Conservation (phyloP, 2,329 filamentous ascomycete species). For the Pleomassaria siparia region DNA sequence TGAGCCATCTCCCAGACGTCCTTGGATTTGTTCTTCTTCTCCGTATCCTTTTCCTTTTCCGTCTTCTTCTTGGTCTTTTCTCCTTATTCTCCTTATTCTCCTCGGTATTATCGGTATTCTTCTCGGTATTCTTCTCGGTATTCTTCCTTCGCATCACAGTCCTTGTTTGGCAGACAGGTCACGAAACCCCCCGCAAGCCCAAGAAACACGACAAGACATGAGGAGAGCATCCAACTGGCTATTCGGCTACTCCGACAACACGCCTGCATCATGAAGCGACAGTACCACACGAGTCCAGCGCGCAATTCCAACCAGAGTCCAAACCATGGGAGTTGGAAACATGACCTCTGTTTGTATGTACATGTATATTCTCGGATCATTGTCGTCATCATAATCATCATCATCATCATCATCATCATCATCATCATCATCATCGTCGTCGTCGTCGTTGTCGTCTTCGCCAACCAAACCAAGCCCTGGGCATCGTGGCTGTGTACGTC, state of each 20-base stretch:
- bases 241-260: constrained; percentile 2
- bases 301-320: too few relatives aligned
- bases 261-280: neutral
- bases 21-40: neutral
- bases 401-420: neutral
- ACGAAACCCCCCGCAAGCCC: neutral
- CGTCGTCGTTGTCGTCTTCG: neutral
- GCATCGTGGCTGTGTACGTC: constrained; percentile 30
- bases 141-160: too few relatives aligned
- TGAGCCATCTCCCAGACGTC: constrained; percentile 8
- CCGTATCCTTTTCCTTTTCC: neutral
- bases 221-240: constrained; percentile 5
- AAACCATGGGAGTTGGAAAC: neutral
- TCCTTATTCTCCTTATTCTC: too few relatives aligned
- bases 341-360: too few relatives aligned
- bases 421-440: neutral
- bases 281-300: too few relatives aligned
- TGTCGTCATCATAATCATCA: neutral
- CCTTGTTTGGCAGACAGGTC: too few relatives aligned
- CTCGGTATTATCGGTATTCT: too few relatives aligned
- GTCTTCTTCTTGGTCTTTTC: neutral
- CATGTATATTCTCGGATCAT: too few relatives aligned
- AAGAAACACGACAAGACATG: neutral
- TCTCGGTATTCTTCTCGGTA: too few relatives aligned
- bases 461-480: constrained; percentile 25